Evolutionary conservation across 371 early-diverging fungal species (phyloP), one percentile per base, ranked within the genome.

Genomic region (Mucor velutinosus): DNA sequence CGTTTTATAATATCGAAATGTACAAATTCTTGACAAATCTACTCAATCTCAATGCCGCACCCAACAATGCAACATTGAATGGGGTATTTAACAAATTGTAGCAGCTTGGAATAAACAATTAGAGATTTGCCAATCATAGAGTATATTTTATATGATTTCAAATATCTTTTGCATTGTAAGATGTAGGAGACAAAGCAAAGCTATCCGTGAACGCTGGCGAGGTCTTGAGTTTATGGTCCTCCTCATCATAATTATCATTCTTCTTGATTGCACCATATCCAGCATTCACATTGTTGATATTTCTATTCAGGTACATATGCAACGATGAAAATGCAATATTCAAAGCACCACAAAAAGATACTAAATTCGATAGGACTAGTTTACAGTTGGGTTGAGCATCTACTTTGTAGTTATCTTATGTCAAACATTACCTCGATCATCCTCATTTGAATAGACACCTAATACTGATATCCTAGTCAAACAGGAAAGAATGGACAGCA

Each of bases 1-100:
- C 79, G 1, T 82, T 82, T 59, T 66, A 60, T 45, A 82, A 82
- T 66, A 62, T 69, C 4, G 77, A 82, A 60, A 67, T 82, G 25
- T 82, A 79, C 68, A 49, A 66, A 14, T 72, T 82, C 33, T 56
- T 82, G 29, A 72, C 72, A 10, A 39, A 56, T 7, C 43, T 79
- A 19, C 62, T 82, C 10, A 72, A 75, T 27, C 56, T 82, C 37
- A 33, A 63, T 5, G 69, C 80, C 14, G 72, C 71, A 4, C 74
- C 75, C 3, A 77, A 75, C 51, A 82, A 82, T 47, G 72, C 73
- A 12, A 72, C 75, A 19, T 57, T 70, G n/a, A 37, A 70, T 25
- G 70, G 70, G 17, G 39, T 60, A 8, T 67, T 67, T 30, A 49
- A 49, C 21, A 49, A 49, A 23, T 49, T 49, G 10, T 49, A 49